Evolutionary conservation across 2,329 filamentous ascomycete genomes (phyloP), one percentile per base, ranked within the genome.

Genomic region (Colletotrichum endophyticum): DNA sequence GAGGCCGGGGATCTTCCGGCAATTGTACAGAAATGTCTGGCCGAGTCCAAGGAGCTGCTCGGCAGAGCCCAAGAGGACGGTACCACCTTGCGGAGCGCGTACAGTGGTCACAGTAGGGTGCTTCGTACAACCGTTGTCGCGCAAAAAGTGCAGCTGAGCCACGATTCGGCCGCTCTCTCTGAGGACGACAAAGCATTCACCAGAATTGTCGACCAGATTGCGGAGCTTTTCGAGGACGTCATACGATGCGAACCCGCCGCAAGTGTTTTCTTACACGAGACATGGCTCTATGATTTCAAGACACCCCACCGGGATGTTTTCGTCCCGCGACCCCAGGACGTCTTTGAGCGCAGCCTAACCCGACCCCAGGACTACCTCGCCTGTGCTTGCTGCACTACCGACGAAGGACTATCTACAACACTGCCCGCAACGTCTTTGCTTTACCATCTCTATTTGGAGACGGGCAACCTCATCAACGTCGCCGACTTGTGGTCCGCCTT

Each of bases 401-500:
- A 85, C 13, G 88, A 87, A 27, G 88, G 89, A 1, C 84, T 94
- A 12, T 88, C 89, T 56, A 86, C 92, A 3, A 93, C 91, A 2
- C 87, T 95, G 71, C 95, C 95, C 6, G 88, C 93, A 2, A 94
- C 94, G 7, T 91, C 94, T 2, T 92, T 96, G 36, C 81, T 97
- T 30, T 97, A 96, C 81, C 94, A 95, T 80, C 86, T 97, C 66
- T 96, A 96, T 82, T 88, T 94, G 16, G 95, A 98, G 83, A 93
- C 94, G 0, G 94, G 95, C 0, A 90, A 90, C 11, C 86, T 96
- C 75, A 93, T 97, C 84, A 97, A 97, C 80, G 92, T 94, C 66
- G 93, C 92, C 36, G 95, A 98, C 85, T 83, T 97, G 63, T 96
- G 94, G 94, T 90, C 92, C 15, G 94, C 95, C 5, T 98, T 95